Base-by-base conservation (phyloP, 208 protist genomes). In the Leishmania braziliensis region DNA sequence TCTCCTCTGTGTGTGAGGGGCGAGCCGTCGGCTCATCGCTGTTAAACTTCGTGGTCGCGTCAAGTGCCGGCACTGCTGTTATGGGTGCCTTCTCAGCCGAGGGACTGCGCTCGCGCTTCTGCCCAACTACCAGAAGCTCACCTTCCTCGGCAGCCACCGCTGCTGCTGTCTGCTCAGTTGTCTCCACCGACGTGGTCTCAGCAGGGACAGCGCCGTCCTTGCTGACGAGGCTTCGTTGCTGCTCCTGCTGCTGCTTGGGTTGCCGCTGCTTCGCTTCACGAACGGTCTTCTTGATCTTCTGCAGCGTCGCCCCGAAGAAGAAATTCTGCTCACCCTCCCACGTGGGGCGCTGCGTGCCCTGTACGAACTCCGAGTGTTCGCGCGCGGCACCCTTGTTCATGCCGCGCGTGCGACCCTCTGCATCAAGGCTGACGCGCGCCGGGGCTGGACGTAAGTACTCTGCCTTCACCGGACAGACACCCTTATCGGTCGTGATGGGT, bases 381-480 rank as follows among this genome's bases (percentile, higher is more conserved):
- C 90, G 87, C 23, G 92, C 94, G 5, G 79, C 78, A 12, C 92
- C 92, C 53, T 92, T 95, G 84, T 97, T 97, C 94, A 95, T 95
- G 58, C 94, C 94, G 18, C 91, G 86, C 50, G 90, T 92, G 65
- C 88, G 88, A 9, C 90, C 91, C 54, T 93, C 90, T 5, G 81
- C 85, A 76, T 94, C 90, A 51, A 95, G 86, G 46, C 78, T 88
- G 48, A 94, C 88, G 58, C 86, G 89, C 26, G 83, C 85, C n/a
- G 87, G 91, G 5, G 89, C 91, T 9, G 85, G 82, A 12, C 88
- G 87, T 65, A 89, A 83, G 88, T 91, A 95, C 77, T 89, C 87
- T 63, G 77, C 69, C 86, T 89, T 92, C 63, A 95, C 89, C 5
- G 90, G 86, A 73, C 93, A 95, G 20, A 95, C 83, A n/a, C 91